Evolutionary conservation across 306 rosid species (phyloP).

Genomic region (Vigna unguiculata): DNA sequence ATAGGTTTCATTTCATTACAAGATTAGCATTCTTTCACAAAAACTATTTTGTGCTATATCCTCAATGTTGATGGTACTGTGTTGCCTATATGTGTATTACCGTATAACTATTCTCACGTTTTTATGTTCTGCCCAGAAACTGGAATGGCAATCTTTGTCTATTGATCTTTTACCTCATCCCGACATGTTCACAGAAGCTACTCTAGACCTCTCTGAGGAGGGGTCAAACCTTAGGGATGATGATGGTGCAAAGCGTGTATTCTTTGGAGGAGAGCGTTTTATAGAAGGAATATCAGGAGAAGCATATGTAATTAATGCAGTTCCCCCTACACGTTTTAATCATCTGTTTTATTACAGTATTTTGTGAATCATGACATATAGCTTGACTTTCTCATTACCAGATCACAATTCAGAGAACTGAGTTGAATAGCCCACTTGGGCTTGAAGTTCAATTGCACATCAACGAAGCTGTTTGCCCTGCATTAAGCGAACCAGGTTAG

Average conservation of each 20-base stretch:
- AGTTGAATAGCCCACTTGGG: slow-evolving; percentile 89
- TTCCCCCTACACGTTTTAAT: slow-evolving; percentile 29
- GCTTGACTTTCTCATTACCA: slow-evolving; percentile 43
- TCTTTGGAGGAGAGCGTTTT: slow-evolving; percentile 97
- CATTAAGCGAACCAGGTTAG: slow-evolving; percentile 94
- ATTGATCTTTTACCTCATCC: slow-evolving; percentile 99
- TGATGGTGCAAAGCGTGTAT: slow-evolving; percentile 97
- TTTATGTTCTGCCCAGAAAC: slow-evolving; percentile 60
- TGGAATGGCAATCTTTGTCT: slow-evolving; percentile 96
- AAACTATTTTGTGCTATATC: slow-evolving; percentile 7
- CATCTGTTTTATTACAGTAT: slow-evolving; percentile 16
- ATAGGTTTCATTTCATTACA: slow-evolving; percentile 9
- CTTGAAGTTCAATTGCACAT: slow-evolving; percentile 93
- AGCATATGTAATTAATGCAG: slow-evolving; percentile 70
- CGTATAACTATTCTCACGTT: slow-evolving; percentile 44
- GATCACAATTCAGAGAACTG: slow-evolving; percentile 95
- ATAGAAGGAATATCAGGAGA: slow-evolving; percentile 97
- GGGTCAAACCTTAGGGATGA: slow-evolving; percentile 79
- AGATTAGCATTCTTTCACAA: slow-evolving; percentile 20
- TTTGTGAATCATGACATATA: slow-evolving; percentile 37
- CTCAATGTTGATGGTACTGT: slow-evolving; percentile 31
- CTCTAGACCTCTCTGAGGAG: slow-evolving; percentile 62
- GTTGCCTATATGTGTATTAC: slow-evolving; percentile 36
- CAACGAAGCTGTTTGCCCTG: slow-evolving; percentile 94
- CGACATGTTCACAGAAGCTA: slow-evolving; percentile 93